These are phyloP conservation scores for Raddia distichophylla DNA, from an alignment of 176 grass and related monocot genomes.

Conservation along the genomic window DNA sequence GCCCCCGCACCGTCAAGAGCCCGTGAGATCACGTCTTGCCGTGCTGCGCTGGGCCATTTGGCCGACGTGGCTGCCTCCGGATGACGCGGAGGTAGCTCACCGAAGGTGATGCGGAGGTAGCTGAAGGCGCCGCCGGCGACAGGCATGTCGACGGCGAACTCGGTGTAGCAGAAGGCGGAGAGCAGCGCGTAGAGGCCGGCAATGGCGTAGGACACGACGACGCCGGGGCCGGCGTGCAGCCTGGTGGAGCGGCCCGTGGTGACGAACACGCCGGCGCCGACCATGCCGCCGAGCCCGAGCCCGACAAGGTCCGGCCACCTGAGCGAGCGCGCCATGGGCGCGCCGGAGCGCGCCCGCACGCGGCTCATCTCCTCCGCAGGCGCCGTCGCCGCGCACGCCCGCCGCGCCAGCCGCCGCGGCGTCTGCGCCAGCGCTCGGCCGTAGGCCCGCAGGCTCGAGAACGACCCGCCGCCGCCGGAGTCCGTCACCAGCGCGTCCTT, in stretches of 20 bases:
- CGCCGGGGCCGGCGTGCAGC: constrained; percentile 37
- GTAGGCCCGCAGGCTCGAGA: constrained; percentile 66
- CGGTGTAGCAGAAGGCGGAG: constrained; percentile 98
- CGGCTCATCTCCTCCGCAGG: constrained; percentile 74
- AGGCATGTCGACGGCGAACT: constrained; percentile 95
- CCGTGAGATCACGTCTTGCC: too few relatives aligned
- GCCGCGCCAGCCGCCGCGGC: constrained; percentile 45
- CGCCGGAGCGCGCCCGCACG: constrained; percentile 59
- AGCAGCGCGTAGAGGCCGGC: constrained; percentile 84
- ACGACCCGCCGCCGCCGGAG: constrained; percentile 35
- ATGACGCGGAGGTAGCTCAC: constrained; percentile 54
- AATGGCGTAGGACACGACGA: constrained; percentile 82
- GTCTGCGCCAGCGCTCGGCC: constrained; percentile 56
- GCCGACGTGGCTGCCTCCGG: too few relatives aligned
- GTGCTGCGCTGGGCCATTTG: too few relatives aligned
- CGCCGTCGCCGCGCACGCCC: constrained; percentile 54
- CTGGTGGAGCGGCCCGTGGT: constrained; percentile 53
- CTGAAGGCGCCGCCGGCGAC: constrained; percentile 82
- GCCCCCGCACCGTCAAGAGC: too few relatives aligned
- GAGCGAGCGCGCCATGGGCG: constrained; percentile 56
- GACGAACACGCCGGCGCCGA: constrained; percentile 62
- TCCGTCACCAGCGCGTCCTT: constrained; percentile 17
- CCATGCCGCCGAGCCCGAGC: constrained; percentile 66
- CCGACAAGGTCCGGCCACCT: constrained; percentile 81
- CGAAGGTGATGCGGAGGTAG: constrained; percentile 73